Evolutionary conservation across 768 basidiomycete species (phyloP), one percentile per base, ranked within the genome.

Genomic region (Podaxis mareebaensis): DNA sequence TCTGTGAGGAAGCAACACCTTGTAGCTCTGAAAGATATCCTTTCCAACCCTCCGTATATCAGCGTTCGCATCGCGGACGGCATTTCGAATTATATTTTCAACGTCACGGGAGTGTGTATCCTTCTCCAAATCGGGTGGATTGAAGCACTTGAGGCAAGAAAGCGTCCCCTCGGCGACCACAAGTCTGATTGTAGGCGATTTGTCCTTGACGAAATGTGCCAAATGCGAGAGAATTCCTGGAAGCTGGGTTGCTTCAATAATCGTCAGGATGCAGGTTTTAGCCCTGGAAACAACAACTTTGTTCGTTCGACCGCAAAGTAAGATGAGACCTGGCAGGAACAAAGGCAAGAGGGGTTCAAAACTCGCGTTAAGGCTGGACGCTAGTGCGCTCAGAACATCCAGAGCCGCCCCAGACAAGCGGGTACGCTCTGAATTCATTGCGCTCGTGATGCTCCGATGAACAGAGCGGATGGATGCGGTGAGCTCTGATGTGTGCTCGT

Each of bases 111-210:
- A 87, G 15, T 89, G 78, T 0, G 76, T 64, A 53, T 92, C 90
- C 71, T 84, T 89, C 73, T 91, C 90, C 33, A 93, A 72, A 67
- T 93, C 90, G 0, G 90, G 90, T 8, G 91, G 92, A 73, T 91
- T 92, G 71, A 87, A 88, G 67, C 83, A 87, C 64, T 90, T 90
- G 58, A 94, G 76, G 65, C 87, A 89, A 15, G 81, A 78, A 54
- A 93, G 70, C 0, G 87, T 78, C 33, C 85, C 80, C 72, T 93
- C 91, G 3, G 85, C 83, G n/a, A 85, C 84, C 17, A 82, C 81
- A 4, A 90, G 69, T 58, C 93, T 83, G 30, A 89, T 76, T 2
- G 85, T 82, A 20, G 78, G 73, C 15, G 89, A 86, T 71, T 93
- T 94, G 72, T 93, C 91, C 69, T 83, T 84, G 58, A 85, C 71